These are phyloP conservation scores for Haematococcus lacustris DNA, from an alignment of 139 green algal genomes.

Conservation along the genomic window DNA sequence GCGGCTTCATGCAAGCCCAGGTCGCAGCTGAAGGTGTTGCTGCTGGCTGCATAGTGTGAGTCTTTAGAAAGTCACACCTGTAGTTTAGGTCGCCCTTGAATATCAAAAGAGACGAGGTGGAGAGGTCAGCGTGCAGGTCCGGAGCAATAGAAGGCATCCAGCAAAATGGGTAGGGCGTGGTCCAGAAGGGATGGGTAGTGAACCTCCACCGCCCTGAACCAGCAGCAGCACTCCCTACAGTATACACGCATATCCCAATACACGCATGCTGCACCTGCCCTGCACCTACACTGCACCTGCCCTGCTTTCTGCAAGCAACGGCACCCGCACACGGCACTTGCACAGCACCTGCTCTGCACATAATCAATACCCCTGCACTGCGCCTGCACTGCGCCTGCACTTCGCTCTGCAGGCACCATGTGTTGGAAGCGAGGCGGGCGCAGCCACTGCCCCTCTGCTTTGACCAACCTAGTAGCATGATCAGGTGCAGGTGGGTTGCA, in stretches of 20 bases:
- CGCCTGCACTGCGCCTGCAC: too few relatives aligned
- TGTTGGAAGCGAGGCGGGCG: too few relatives aligned
- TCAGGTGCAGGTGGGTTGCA: too few relatives aligned
- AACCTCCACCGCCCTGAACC: conserved; percentile 25
- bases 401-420: too few relatives aligned
- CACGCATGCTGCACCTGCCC: too few relatives aligned
- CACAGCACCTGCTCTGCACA: neutral
- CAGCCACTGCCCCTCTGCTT: too few relatives aligned
- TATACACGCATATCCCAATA: neutral
- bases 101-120: conserved; percentile 19
- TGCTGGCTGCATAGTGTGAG: neutral
- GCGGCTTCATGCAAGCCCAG: neutral
- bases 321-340: neutral
- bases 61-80: conserved; percentile 5
- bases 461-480: too few relatives aligned
- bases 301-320: neutral
- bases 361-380: neutral
- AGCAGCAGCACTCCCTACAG: conserved; percentile 6
- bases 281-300: neutral
- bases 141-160: conserved; percentile 34
- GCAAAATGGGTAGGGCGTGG: conserved; percentile 33
- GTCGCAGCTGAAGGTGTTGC: neutral
- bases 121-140: conserved; percentile 31
- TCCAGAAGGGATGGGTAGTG: conserved; percentile 38
- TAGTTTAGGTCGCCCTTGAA: conserved; percentile 59